Base-by-base conservation (phyloP, 495 filamentous ascomycete genomes). In the Penicillium daleae region DNA sequence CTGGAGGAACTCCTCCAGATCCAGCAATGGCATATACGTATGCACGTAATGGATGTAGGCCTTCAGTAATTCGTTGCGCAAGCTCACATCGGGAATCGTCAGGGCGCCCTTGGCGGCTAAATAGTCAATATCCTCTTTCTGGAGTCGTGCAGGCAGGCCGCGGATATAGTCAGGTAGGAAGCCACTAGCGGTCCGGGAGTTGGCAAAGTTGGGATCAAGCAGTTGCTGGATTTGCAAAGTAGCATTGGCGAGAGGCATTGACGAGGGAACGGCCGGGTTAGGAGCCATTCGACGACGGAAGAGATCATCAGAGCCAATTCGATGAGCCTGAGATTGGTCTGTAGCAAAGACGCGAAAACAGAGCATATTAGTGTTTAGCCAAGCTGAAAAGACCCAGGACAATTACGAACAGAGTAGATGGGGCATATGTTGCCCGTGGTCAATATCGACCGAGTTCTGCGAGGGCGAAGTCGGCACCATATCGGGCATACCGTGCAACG, bases 1-100 rank as follows among this genome's bases (percentile, higher is more conserved):
- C 62, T 80, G 74, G 27, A 95, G 70, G 70, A 94, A 92, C 42
- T 91, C 85, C 61, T 89, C 84, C 61, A 92, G 74, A 63, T 96
- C 90, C 52, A 96, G 67, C 27, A 94, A 78, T n/a, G 92, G 92
- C 91, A 95, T 94, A 73, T 90, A 94, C 6, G 92, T 91, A 68
- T 96, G 88, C 7, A 95, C 92, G 73, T 87, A 95, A 70, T 94
- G 89, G 56, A 93, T 80, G 69, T 92, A 94, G 22, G 85, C 84
- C 61, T 86, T 85, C 5, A 96, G 74, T 27, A 95, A 76, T 55
- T 90, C 92, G 72, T 87, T 91, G 67, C 91, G 87, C 31, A 94
- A 72, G 2, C 70, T 71, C n/a, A 80, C 74, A 37, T 85, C 82
- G 0, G 92, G 92, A 12, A 95, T 78, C 0, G 84, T 83, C 63